Percentiles rank a stretch among this genome's conserved stretches.
phyloP scores from a whole-genome alignment of 768 basidiomycete genomes.

The Kwoniella mangroviensis region DNA sequence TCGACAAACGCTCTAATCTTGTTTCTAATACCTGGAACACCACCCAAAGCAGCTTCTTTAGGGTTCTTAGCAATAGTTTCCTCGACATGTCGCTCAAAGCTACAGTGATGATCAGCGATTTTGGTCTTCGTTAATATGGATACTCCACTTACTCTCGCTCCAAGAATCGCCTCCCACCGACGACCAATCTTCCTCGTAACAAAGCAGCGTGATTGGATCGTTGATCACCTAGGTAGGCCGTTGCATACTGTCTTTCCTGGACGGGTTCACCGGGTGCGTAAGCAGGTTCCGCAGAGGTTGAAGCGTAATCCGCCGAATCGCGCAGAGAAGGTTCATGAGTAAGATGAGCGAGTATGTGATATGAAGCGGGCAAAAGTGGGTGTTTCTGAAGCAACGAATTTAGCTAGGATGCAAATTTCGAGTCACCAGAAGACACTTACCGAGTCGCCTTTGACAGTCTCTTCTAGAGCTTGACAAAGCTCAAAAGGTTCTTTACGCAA shows the following conservation, averaged over 20 bases:
- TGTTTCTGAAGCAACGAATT: constrained; percentile 42
- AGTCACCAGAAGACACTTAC: constrained; percentile 19
- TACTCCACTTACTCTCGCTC: constrained; percentile 70
- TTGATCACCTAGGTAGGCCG: constrained; percentile 70
- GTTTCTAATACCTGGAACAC: constrained; percentile 86
- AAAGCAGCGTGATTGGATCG: constrained; percentile 68
- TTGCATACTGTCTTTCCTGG: constrained; percentile 80
- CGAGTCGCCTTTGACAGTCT: constrained; percentile 46
- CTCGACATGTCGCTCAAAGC: constrained; percentile 65
- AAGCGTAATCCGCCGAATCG: constrained; percentile 34
- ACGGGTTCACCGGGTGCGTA: constrained; percentile 62
- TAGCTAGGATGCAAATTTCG: not conserved
- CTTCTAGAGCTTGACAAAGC: constrained; percentile 45
- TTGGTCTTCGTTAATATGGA: too few relatives aligned
- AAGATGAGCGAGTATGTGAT: constrained; percentile 56
- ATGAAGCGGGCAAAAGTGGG: constrained; percentile 55
- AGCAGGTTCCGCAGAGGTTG: constrained; percentile 9
- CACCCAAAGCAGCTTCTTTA: constrained; percentile 82
- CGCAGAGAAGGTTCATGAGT: constrained; percentile 56
- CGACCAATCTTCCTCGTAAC: constrained; percentile 74
- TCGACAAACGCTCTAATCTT: constrained; percentile 85
- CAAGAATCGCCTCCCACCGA: constrained; percentile 76
- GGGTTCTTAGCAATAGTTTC: constrained; percentile 79
- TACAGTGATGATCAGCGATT: constrained; percentile 14
- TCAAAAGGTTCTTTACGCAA: constrained; percentile 47